A percentile compares a stretch with the other conserved stretches of the same genome.
Evolutionary conservation across 1,284 basidiomycete species (phyloP).

Genomic region (Rhodotorula sp.): DNA sequence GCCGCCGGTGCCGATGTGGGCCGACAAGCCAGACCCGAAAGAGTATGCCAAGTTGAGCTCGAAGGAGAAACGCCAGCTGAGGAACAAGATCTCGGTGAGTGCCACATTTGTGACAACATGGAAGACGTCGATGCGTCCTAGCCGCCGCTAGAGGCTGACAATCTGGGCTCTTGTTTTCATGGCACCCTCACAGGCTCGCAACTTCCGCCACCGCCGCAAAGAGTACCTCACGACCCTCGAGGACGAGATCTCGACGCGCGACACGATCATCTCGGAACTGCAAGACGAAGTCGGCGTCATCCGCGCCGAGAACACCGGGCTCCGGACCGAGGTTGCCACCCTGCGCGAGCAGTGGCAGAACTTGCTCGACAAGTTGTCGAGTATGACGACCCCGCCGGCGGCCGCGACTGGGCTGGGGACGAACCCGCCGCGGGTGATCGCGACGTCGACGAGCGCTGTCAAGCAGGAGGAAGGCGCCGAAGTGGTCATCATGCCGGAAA

Average conservation of each 20-base stretch:
- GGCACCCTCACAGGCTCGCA: slow-evolving; percentile 6
- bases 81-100: slow-evolving; percentile 94
- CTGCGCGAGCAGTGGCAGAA: slow-evolving; percentile 63
- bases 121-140: no score
- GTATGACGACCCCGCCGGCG: slow-evolving; percentile 46
- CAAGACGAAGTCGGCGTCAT: slow-evolving; percentile 60
- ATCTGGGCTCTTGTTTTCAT: no score
- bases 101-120: slow-evolving; percentile 56
- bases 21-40: slow-evolving; percentile 67
- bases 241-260: slow-evolving; percentile 87
- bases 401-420: slow-evolving; percentile 30
- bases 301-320: slow-evolving; percentile 68
- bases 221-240: slow-evolving; percentile 61
- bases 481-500: slow-evolving; percentile 5
- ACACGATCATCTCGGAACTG: slow-evolving; percentile 83
- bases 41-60: slow-evolving; percentile 92
- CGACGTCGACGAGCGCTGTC: slow-evolving; percentile 13
- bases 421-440: slow-evolving; percentile 23
- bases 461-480: slow-evolving; percentile 34
- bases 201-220: slow-evolving; percentile 10
- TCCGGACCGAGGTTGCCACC: slow-evolving; percentile 76
- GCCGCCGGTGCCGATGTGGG: slow-evolving; percentile 44
- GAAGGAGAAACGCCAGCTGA: slow-evolving; percentile 92
- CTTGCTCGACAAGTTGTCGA: slow-evolving; percentile 49
- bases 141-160: no score